Percentiles rank a stretch among this genome's conserved stretches.
Evolutionary conservation across 257 asterid species (phyloP).

Genomic region (Lithospermum erythrorhizon): DNA sequence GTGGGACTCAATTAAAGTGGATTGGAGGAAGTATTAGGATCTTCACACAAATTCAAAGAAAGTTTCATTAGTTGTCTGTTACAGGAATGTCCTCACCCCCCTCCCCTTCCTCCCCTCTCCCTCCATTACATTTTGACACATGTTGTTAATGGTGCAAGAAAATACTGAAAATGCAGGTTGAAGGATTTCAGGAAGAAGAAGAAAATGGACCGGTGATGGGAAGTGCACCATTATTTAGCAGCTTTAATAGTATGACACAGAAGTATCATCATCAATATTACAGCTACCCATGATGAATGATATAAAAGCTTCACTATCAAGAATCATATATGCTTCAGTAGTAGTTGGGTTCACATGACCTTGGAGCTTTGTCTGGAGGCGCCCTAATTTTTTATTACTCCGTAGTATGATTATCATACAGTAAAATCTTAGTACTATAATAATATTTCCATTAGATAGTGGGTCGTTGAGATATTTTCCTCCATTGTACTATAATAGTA

Average conservation of each 20-base stretch:
- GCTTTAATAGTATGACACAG: constrained; percentile 22
- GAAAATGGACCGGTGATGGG: constrained; percentile 22
- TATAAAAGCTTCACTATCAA: neutral
- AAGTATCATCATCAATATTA: constrained; percentile 24
- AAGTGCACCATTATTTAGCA: constrained; percentile 31
- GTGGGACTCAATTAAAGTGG: no score
- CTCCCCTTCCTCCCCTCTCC: no score
- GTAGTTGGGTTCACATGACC: neutral
- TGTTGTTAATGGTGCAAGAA: neutral
- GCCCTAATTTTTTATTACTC: neutral
- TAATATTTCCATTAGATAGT: neutral
- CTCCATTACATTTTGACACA: neutral
- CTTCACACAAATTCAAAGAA: no score
- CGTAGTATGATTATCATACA: neutral
- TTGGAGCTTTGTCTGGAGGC: neutral
- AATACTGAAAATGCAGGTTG: constrained; percentile 24
- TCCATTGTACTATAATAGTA: neutral
- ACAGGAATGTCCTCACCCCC: no score
- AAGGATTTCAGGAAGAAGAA: constrained; percentile 44
- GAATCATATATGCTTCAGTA: neutral
- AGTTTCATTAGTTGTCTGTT: neutral
- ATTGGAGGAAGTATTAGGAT: no score
- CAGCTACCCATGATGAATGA: constrained; percentile 1
- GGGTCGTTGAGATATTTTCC: neutral
- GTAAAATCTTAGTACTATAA: neutral